Base-by-base conservation (phyloP, 345 rosid genomes). In the Lumnitzera racemosa region DNA sequence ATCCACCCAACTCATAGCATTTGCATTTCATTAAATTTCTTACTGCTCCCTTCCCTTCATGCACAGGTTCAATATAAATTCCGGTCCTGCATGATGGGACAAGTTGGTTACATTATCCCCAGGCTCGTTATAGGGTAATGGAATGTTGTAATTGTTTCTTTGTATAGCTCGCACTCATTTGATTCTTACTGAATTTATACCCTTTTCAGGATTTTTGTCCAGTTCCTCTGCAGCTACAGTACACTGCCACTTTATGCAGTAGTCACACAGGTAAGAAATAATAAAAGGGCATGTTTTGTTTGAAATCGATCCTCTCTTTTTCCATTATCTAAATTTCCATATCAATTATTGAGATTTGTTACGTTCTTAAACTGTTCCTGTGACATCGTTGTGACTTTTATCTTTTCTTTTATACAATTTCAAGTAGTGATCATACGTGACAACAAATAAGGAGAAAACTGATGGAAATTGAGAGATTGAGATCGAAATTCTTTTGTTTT, bases 221-320 rank as follows among this genome's bases (percentile, higher is more conserved):
- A 89, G 84, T 75, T 87, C 65, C 74, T 87, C 5, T 87, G 96
- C 67, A 83, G 96, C 64, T 89, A 83, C 70, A 89, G 92, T 53
- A 92, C 96, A 31, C 71, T 92, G 16, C 96, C 98, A 0, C 86
- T 92, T 5, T 92, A 92, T 15, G 96, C 90, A n/a, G 80, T 89
- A 10, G 95, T 91, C 51, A 83, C 92, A 14, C 96, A 87, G 83
- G 98, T 91, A 60, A 49, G 52, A 23, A 24, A 27, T 27, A 53
- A 53, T 20, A 20, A 31, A 23, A 36, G 10, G 43, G 43, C 43
- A 36, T 36, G 43, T 9, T 36, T 36, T 5, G 1, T 36, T 53
- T 2, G 16, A 4, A 27, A 27, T 27, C 3, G 31, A 27, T 27
- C 5, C 3, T 13, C 16, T 15, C 36, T 9, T n/a, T 7, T 17